phyloP scores from a whole-genome alignment of 345 rosid genomes.

The Noccaea caerulescens region DNA sequence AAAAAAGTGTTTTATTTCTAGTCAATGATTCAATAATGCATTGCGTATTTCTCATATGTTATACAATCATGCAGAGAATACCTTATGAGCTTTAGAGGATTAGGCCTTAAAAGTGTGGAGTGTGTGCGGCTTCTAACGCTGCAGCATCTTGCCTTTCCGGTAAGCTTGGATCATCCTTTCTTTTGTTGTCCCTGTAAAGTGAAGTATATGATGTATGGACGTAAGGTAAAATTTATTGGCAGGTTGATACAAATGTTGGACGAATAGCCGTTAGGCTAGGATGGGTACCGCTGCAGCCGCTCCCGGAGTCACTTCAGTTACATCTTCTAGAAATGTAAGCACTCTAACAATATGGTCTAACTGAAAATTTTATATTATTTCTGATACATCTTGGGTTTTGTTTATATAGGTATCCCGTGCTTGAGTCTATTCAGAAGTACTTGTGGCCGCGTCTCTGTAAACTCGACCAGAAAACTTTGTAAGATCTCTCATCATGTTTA shows the following conservation, averaged over 20 bases:
- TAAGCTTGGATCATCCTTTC: slow-evolving; percentile 46
- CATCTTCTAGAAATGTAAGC: slow-evolving; percentile 91
- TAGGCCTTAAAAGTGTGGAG: slow-evolving; percentile 97
- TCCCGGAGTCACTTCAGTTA: slow-evolving; percentile 95
- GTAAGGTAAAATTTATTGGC: slow-evolving; percentile 29
- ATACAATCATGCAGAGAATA: slow-evolving; percentile 61
- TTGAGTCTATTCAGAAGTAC: slow-evolving; percentile 92
- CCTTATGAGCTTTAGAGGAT: slow-evolving; percentile 78
- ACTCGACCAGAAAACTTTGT: slow-evolving; percentile 92
- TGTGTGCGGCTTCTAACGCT: slow-evolving; percentile 96
- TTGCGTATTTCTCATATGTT: slow-evolving; percentile 32
- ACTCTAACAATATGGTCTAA: slow-evolving; percentile 16
- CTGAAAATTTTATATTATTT: not conserved
- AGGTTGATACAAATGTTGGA: slow-evolving; percentile 99
- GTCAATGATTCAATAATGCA: not conserved
- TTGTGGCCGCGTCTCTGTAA: slow-evolving; percentile 98
- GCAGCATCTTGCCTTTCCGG: slow-evolving; percentile 98
- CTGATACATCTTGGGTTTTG: slow-evolving; percentile 14
- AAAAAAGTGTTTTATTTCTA: slow-evolving; percentile 6
- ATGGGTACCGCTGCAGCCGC: slow-evolving; percentile 98
- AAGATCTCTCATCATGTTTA: slow-evolving; percentile 35
- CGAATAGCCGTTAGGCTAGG: slow-evolving; percentile 97
- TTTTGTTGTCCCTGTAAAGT: not conserved
- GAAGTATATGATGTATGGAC: slow-evolving; percentile 28
- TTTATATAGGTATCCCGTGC: slow-evolving; percentile 75